Percentiles rank a stretch among this genome's conserved stretches.
Conservation (phyloP, 1,139 yeast genomes). For the Petasospora fabianii region DNA sequence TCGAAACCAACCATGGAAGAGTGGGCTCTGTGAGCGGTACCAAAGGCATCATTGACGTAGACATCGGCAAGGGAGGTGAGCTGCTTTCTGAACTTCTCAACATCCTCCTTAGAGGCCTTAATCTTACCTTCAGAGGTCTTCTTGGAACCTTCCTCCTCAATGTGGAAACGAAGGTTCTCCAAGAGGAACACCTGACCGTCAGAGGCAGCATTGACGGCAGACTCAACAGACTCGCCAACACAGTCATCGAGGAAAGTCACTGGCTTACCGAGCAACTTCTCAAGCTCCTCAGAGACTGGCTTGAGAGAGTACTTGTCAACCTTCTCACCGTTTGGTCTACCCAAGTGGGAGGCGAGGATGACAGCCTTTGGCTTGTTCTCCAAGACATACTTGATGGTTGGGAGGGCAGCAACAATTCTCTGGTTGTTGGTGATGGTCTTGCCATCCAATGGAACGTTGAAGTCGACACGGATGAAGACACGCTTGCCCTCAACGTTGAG, state of each 20-base stretch:
- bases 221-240: constrained; percentile 84
- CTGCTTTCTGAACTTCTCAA: constrained; percentile 78
- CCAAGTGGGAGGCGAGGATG: constrained; percentile 91
- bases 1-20: constrained; percentile 97
- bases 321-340: constrained; percentile 94
- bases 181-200: constrained; percentile 68
- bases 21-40: constrained; percentile 99
- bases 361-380: constrained; percentile 87
- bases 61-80: constrained; percentile 91
- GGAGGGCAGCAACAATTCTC: constrained; percentile 96
- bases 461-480: constrained; percentile 95
- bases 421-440: constrained; percentile 96
- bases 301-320: constrained; percentile 81
- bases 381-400: constrained; percentile 90
- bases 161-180: constrained; percentile 96
- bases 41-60: constrained; percentile 95
- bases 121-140: constrained; percentile 85
- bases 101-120: constrained; percentile 82
- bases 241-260: constrained; percentile 82
- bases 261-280: constrained; percentile 61
- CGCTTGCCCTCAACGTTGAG: constrained; percentile 81
- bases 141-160: constrained; percentile 92
- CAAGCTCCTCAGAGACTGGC: constrained; percentile 87
- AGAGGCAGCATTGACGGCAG: constrained; percentile 63
- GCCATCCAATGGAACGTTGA: constrained; percentile 97